phyloP scores from a whole-genome alignment of 257 asterid species.

The Voacanga thouarsii region DNA sequence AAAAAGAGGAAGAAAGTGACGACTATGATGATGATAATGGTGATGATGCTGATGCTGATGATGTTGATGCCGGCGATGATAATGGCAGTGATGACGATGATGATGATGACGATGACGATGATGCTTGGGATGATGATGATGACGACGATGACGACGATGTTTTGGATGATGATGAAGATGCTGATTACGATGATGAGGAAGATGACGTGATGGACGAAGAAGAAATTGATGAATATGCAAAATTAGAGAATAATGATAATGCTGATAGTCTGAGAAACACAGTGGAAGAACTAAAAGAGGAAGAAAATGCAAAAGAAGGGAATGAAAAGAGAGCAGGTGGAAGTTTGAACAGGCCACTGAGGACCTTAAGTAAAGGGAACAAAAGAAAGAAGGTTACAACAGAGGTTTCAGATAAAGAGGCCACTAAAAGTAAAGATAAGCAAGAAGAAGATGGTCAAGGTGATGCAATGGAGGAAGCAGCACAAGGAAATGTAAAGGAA shows the following conservation, averaged over 20 bases:
- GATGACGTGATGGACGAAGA: not conserved
- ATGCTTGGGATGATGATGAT: not conserved
- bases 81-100: not conserved
- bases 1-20: not conserved
- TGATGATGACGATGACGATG: not conserved
- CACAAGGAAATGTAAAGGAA: constrained; percentile 18
- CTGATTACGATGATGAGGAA: not conserved
- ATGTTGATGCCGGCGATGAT: not conserved
- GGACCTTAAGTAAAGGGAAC: not conserved
- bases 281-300: not conserved
- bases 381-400: not conserved
- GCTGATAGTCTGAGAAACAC: not conserved
- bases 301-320: not conserved
- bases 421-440: not conserved
- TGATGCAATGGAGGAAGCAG: constrained; percentile 9
- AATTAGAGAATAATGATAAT: not conserved
- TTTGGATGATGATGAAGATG: not conserved
- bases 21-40: not conserved
- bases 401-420: not conserved
- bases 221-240: not conserved
- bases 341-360: constrained; percentile 1
- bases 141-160: not conserved
- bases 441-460: not conserved
- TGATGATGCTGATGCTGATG: not conserved
- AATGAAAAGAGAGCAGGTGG: not conserved